Percentiles rank a stretch among this genome's conserved stretches.
phyloP scores from a whole-genome alignment of 106 monocot species.

The Acorus gramineus region DNA sequence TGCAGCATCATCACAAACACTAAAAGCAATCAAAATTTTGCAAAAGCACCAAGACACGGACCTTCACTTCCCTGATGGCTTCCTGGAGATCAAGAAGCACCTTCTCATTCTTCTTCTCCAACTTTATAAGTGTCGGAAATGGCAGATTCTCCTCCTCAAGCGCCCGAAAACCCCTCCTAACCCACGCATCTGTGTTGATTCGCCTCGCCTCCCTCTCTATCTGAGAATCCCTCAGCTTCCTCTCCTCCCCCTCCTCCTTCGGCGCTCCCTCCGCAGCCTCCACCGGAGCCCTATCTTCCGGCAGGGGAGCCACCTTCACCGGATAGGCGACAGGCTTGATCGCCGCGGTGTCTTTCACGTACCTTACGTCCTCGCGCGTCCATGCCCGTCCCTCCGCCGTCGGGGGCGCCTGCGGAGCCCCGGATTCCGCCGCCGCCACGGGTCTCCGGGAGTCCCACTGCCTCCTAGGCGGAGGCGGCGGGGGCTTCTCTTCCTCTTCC shows the following conservation, averaged over 20 bases:
- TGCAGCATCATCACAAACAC: background rate
- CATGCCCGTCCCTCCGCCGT: constrained; percentile 12
- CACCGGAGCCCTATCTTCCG: constrained; percentile 35
- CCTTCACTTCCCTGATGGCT: background rate
- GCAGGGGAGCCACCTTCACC: constrained; percentile 63
- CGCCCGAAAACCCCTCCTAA: constrained; percentile 14
- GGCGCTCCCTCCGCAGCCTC: constrained; percentile 13
- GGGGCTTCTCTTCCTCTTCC: background rate
- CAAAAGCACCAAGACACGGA: constrained; percentile 2
- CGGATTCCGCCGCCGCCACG: no score
- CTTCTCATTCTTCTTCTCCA: background rate
- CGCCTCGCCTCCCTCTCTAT: constrained; percentile 50
- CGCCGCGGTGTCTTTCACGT: constrained; percentile 53
- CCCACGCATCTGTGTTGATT: constrained; percentile 41
- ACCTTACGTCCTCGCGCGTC: constrained; percentile 70
- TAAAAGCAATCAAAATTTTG: background rate
- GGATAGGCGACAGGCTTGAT: constrained; percentile 63
- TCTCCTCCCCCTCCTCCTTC: constrained; percentile 5
- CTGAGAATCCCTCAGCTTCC: constrained; percentile 17
- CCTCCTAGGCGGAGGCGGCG: constrained; percentile 1
- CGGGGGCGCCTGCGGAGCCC: background rate
- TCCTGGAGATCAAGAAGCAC: background rate
- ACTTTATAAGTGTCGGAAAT: background rate
- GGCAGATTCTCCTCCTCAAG: background rate
- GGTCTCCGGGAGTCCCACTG: background rate